A percentile compares a stretch with the other conserved stretches of the same genome.
These are phyloP conservation scores for Blastomyces gilchristii DNA, from an alignment of 2,329 filamentous ascomycete species.

Conservation along the genomic window DNA sequence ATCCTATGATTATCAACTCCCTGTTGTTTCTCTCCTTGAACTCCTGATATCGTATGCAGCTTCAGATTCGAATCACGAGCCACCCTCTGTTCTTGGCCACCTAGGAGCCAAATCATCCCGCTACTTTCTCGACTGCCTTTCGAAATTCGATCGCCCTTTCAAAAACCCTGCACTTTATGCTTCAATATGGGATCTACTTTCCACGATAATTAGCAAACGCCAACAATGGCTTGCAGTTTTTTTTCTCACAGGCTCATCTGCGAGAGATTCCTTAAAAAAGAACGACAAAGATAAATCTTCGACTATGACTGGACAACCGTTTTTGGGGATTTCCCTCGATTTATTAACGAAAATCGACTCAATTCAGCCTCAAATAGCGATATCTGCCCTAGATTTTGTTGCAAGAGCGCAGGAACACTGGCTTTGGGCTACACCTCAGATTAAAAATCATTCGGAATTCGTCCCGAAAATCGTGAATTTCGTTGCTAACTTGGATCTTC, in stretches of 20 bases:
- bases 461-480: constrained; percentile 62
- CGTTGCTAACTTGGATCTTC: constrained; percentile 50
- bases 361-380: constrained; percentile 54
- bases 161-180: constrained; percentile 53
- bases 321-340: constrained; percentile 64
- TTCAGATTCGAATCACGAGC: constrained; percentile 54
- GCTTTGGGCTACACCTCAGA: constrained; percentile 81
- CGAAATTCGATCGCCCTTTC: constrained; percentile 66
- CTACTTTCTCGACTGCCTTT: constrained; percentile 69
- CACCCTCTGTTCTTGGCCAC: constrained; percentile 87
- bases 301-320: constrained; percentile 47
- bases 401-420: constrained; percentile 84
- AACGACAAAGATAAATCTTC: constrained; percentile 41
- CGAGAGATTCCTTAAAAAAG: constrained; percentile 59
- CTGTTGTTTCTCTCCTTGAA: constrained; percentile 60
- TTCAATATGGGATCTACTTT: constrained; percentile 74
- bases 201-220: constrained; percentile 73
- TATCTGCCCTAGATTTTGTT: constrained; percentile 77
- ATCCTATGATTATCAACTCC: constrained; percentile 54
- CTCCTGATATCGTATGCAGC: constrained; percentile 62
- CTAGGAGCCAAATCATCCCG: constrained; percentile 73
- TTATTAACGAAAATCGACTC: constrained; percentile 56
- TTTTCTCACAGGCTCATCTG: constrained; percentile 76
- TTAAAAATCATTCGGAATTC: constrained; percentile 64
- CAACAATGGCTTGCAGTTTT: constrained; percentile 97